A percentile compares a stretch with the other conserved stretches of the same genome.
phyloP scores from a whole-genome alignment of 345 rosid genomes.

The Eucalyptus sp. region DNA sequence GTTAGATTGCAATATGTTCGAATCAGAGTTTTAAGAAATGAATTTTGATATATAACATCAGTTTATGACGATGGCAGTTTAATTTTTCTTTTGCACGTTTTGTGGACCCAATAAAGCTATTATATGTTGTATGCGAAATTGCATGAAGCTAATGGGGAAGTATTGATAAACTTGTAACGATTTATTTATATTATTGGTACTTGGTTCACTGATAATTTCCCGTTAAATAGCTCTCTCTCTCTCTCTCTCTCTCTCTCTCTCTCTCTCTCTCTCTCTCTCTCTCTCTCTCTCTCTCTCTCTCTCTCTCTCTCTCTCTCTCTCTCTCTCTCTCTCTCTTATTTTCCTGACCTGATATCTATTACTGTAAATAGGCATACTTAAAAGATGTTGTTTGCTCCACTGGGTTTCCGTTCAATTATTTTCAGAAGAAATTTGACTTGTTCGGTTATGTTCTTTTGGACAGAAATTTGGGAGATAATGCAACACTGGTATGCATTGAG shows the following conservation, averaged over 20 bases:
- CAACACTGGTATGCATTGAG: not conserved
- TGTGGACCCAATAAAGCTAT: not conserved
- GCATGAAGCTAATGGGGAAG: not conserved
- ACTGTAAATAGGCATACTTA: not conserved
- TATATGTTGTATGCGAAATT: not conserved
- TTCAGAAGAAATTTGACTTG: not conserved
- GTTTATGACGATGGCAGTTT: not conserved
- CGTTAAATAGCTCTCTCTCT: not conserved
- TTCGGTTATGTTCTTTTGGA: not conserved
- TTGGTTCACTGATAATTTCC: not conserved
- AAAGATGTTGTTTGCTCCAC: not conserved
- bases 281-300: not conserved
- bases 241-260: too few relatives aligned
- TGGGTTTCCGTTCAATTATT: not conserved
- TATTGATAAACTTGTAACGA: not conserved
- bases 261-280: too few relatives aligned
- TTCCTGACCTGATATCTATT: not conserved
- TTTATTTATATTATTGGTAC: not conserved
- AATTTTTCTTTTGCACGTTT: not conserved
- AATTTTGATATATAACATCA: not conserved
- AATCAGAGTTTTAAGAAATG: not conserved
- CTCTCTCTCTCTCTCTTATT: too few relatives aligned
- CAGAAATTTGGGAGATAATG: constrained; percentile 5
- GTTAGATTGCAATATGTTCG: not conserved
- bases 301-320: not conserved